Percentiles rank a stretch among this genome's conserved stretches.
Conservation (phyloP, 331 rosid genomes). For the Ulmus americana region DNA sequence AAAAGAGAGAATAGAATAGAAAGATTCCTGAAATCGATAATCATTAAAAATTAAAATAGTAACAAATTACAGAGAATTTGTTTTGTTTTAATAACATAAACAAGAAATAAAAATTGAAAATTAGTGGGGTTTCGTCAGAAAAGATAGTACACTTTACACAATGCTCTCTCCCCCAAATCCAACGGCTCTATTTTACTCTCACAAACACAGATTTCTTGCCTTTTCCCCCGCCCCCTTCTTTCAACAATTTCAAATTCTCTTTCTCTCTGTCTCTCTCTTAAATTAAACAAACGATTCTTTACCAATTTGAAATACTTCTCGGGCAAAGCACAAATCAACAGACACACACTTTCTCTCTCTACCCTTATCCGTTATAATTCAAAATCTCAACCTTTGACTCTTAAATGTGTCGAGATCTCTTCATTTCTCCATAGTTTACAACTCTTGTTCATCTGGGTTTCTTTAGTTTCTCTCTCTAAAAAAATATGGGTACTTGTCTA, state of each 20-base stretch:
- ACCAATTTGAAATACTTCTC: slow-evolving; percentile 21
- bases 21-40: slow-evolving; percentile 5
- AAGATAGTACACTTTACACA: too few relatives aligned
- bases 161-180: slow-evolving; percentile 4
- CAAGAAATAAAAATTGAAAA: too few relatives aligned
- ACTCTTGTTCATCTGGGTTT: too few relatives aligned
- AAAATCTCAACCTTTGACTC: not conserved
- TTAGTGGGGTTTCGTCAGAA: too few relatives aligned
- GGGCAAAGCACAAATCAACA: slow-evolving; percentile 5
- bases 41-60: not conserved
- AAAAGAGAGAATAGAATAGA: not conserved
- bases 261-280: slow-evolving; percentile 3
- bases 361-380: slow-evolving; percentile 19
- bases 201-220: not conserved
- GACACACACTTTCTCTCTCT: not conserved
- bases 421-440: too few relatives aligned
- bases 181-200: slow-evolving; percentile 17
- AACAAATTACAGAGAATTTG: not conserved
- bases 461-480: too few relatives aligned
- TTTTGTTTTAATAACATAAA: too few relatives aligned
- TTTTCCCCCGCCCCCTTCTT: not conserved
- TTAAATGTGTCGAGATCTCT: too few relatives aligned
- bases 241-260: slow-evolving; percentile 15
- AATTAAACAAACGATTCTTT: not conserved
- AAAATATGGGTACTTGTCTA: slow-evolving; percentile 70